Evolutionary conservation across 805 yeast species (phyloP).

Genomic region (Zygosaccharomyces gambellarensis): DNA sequence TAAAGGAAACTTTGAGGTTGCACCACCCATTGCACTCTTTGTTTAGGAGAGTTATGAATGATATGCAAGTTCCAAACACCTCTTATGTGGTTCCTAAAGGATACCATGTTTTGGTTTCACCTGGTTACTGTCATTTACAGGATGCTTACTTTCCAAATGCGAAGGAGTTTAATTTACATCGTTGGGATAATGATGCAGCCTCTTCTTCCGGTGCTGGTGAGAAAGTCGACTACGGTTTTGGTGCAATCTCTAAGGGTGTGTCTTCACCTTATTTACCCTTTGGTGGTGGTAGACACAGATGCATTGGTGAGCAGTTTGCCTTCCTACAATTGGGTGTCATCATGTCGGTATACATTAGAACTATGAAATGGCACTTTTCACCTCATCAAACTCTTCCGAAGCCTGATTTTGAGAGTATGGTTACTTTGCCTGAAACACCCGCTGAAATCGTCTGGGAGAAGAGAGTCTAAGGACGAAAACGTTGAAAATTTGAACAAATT

Average conservation of each 20-base stretch:
- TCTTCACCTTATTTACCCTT: conserved; percentile 93
- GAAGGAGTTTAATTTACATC: conserved; percentile 67
- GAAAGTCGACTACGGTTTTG: conserved; percentile 88
- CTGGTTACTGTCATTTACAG: conserved; percentile 81
- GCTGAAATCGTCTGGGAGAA: conserved; percentile 68
- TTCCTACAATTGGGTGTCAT: conserved; percentile 87
- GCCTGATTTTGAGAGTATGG: conserved; percentile 86
- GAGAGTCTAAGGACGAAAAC: conserved; percentile 39
- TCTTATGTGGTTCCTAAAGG: conserved; percentile 80
- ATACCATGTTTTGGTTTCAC: conserved; percentile 85
- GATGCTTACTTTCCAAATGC: conserved; percentile 79
- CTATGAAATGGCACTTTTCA: conserved; percentile 70
- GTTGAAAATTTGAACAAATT: conserved; percentile 7
- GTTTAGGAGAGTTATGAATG: conserved; percentile 81
- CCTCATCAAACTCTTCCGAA: conserved; percentile 52
- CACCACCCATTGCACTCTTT: conserved; percentile 96
- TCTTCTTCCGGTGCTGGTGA: conserved; percentile 33
- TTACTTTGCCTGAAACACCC: conserved; percentile 79
- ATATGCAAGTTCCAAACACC: conserved; percentile 75
- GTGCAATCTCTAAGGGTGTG: conserved; percentile 93
- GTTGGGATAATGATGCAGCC: conserved; percentile 62
- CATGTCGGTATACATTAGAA: conserved; percentile 66
- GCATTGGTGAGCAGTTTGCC: conserved; percentile 98
- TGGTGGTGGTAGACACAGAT: conserved; percentile 99
- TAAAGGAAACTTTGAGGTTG: conserved; percentile 90